phyloP scores from a whole-genome alignment of 179 eudicot species.

The Heliamphora pulchella region DNA sequence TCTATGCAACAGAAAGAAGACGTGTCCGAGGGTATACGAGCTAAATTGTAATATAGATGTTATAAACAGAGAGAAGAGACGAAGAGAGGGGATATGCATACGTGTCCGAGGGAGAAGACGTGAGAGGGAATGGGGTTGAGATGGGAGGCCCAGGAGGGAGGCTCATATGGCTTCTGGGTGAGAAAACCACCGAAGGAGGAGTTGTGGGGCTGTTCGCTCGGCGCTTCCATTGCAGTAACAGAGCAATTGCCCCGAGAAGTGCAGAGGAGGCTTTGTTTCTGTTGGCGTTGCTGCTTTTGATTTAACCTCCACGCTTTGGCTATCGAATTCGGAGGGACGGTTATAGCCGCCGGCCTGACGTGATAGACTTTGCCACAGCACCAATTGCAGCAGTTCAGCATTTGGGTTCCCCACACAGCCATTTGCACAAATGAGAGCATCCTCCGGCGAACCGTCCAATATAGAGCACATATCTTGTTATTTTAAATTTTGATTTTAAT shows the following conservation, averaged over 20 bases:
- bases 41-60: too few species aligned
- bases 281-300: background rate
- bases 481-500: too few species aligned
- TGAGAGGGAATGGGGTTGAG: constrained; percentile 67
- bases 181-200: constrained; percentile 36
- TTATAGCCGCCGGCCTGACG: background rate
- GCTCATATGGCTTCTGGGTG: constrained; percentile 36
- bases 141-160: constrained; percentile 85
- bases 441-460: too few species aligned
- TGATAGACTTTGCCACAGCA: background rate
- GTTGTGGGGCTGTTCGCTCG: background rate
- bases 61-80: background rate
- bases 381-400: background rate
- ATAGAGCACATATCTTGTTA: too few species aligned
- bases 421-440: too few species aligned
- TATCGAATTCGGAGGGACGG: background rate
- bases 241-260: constrained; percentile 1
- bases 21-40: too few species aligned
- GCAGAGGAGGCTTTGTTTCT: background rate
- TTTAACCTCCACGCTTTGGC: background rate
- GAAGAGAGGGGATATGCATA: constrained; percentile 16
- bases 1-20: too few species aligned
- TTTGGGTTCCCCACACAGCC: background rate
- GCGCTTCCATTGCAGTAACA: constrained; percentile 10
- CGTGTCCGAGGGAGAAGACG: constrained; percentile 67